A percentile compares a stretch with the other conserved stretches of the same genome.
These are phyloP conservation scores for Bipolaris bicolor DNA, from an alignment of 2,329 filamentous ascomycete genomes.

Conservation along the genomic window DNA sequence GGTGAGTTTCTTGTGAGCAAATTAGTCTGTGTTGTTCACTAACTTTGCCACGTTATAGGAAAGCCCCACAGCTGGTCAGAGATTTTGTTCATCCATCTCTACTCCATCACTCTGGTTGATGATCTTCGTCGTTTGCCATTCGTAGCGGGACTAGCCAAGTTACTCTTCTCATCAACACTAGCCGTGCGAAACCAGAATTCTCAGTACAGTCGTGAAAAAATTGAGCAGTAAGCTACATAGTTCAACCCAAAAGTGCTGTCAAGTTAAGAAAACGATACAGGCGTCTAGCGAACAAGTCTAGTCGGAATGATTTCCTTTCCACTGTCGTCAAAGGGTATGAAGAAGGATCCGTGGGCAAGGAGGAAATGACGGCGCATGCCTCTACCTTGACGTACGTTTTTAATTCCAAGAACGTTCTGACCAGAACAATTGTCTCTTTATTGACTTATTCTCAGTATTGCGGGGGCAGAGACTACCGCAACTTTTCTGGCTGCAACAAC, in stretches of 20 bases:
- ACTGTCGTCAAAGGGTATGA: background rate
- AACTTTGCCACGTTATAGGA: background rate
- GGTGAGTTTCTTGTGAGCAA: background rate
- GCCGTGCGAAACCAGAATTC: no score
- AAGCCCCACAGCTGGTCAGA: constrained; percentile 1
- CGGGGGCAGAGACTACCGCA: background rate
- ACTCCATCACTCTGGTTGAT: background rate
- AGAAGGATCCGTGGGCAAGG: background rate
- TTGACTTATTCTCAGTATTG: background rate
- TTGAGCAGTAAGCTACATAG: no score
- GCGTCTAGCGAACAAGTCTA: background rate
- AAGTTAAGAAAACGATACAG: background rate
- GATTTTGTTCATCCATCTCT: background rate
- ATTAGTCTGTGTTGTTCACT: background rate
- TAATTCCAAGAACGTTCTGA: no score
- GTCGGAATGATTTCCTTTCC: background rate
- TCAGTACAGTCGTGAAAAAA: no score
- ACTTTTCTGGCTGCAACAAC: background rate
- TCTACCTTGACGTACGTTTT: constrained; percentile 1
- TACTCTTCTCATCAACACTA: background rate
- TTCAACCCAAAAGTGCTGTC: no score
- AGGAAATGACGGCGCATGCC: constrained; percentile 3
- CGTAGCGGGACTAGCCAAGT: background rate
- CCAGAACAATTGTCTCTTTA: no score
- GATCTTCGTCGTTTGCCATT: background rate